These are phyloP conservation scores for Salix udensis DNA, from an alignment of 345 rosid genomes.

Conservation along the genomic window DNA sequence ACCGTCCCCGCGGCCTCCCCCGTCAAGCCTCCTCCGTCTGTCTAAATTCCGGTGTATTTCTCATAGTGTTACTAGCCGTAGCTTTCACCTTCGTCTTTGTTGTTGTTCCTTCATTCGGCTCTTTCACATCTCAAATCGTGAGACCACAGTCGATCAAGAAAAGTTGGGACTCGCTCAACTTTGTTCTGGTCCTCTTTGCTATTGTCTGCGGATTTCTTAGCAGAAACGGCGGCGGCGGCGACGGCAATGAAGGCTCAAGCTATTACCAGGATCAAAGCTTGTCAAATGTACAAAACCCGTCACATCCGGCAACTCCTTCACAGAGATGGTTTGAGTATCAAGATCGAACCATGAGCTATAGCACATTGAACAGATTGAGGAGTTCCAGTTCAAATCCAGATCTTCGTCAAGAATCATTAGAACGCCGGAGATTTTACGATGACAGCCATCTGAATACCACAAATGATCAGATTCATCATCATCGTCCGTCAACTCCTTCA, in stretches of 20 bases:
- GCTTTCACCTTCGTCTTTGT: constrained; percentile 37
- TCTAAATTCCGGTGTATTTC: constrained; percentile 43
- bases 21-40: constrained; percentile 35
- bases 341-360: constrained; percentile 36
- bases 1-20: constrained; percentile 32
- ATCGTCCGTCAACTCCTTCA: constrained; percentile 26
- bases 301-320: constrained; percentile 33
- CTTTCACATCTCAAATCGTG: constrained; percentile 52
- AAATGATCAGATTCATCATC: too few species aligned
- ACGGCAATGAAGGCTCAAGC: constrained; percentile 2
- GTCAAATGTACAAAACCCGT: constrained; percentile 21
- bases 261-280: constrained; percentile 25
- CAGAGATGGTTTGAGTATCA: constrained; percentile 36
- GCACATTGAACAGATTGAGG: constrained; percentile 40
- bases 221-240: constrained; percentile 26
- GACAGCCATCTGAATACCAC: constrained; percentile 36
- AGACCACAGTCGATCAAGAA: constrained; percentile 60
- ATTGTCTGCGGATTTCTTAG: constrained; percentile 67
- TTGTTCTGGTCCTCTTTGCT: constrained; percentile 73
- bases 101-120: constrained; percentile 44
- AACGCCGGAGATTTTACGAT: constrained; percentile 67
- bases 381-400: constrained; percentile 79
- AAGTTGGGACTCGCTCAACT: constrained; percentile 72
- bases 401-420: constrained; percentile 52
- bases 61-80: constrained; percentile 26